Conservation (phyloP, 164 flowering plant genomes). For the Nymphaea thermarum region DNA sequence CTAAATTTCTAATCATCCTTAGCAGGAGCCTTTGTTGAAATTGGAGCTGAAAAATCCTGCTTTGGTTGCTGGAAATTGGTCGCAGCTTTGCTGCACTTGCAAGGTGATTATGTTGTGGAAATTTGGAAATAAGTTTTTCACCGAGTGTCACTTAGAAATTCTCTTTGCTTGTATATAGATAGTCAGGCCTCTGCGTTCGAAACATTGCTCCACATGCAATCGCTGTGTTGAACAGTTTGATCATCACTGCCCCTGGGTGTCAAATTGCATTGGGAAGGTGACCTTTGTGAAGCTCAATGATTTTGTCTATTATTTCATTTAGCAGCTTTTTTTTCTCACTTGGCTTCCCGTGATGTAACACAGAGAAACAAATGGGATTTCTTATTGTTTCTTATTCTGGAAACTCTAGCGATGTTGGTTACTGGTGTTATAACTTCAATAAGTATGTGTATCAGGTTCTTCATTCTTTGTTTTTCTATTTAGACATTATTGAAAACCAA, state of each 20-base stretch:
- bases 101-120: constrained; percentile 34
- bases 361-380: constrained; percentile 98
- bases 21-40: constrained; percentile 81
- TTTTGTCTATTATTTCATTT: not conserved
- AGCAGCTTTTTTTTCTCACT: no score
- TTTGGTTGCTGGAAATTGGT: constrained; percentile 92
- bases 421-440: constrained; percentile 58
- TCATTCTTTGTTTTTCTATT: constrained; percentile 1
- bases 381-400: constrained; percentile 73
- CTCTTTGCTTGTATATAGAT: constrained; percentile 29
- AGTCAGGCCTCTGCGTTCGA: constrained; percentile 94
- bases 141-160: no score
- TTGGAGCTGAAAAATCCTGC: constrained; percentile 76
- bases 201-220: constrained; percentile 91
- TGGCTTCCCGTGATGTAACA: no score
- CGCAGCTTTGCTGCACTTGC: constrained; percentile 97
- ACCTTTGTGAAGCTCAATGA: not conserved
- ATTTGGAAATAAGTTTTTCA: no score
- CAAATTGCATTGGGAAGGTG: constrained; percentile 98
- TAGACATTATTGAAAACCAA: not conserved
- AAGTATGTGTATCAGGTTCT: constrained; percentile 32
- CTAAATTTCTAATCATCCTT: not conserved
- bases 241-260: constrained; percentile 99
- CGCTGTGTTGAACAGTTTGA: constrained; percentile 99
- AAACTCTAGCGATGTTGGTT: constrained; percentile 71